These are phyloP conservation scores for Apiospora rasikravindrae DNA, from an alignment of 2,329 filamentous ascomycete genomes.

Conservation along the genomic window DNA sequence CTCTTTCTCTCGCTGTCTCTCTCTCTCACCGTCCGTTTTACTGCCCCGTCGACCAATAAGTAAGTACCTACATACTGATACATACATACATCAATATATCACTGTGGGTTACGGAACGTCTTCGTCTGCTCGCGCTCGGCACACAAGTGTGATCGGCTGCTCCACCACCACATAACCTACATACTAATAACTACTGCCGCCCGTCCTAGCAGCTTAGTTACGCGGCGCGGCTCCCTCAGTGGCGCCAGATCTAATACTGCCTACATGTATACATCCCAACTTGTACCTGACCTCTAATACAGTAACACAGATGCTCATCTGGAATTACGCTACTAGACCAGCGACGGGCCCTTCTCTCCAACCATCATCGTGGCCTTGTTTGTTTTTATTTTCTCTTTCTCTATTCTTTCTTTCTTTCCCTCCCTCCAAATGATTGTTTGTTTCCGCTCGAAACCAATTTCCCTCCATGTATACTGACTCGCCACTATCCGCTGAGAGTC, in stretches of 20 bases:
- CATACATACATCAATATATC: neutral
- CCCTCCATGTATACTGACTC: neutral
- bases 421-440: neutral
- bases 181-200: neutral
- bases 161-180: slow-evolving; percentile 1
- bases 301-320: neutral
- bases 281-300: neutral
- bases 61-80: too few species aligned
- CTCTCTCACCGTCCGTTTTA: neutral
- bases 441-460: neutral
- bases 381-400: neutral
- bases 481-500: neutral
- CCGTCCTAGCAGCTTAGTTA: slow-evolving; percentile 1
- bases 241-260: slow-evolving; percentile 12
- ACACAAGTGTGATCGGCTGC: slow-evolving; percentile 10
- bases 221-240: slow-evolving; percentile 14
- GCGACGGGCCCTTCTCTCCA: neutral
- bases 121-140: neutral
- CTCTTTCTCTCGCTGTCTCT: neutral
- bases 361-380: slow-evolving; percentile 9
- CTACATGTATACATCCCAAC: neutral
- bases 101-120: neutral
- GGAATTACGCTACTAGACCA: slow-evolving; percentile 3
- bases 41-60: neutral
- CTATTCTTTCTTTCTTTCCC: neutral